A percentile compares a stretch with the other conserved stretches of the same genome.
phyloP scores from a whole-genome alignment of 306 rosid species.

The Nissolia schottii region DNA sequence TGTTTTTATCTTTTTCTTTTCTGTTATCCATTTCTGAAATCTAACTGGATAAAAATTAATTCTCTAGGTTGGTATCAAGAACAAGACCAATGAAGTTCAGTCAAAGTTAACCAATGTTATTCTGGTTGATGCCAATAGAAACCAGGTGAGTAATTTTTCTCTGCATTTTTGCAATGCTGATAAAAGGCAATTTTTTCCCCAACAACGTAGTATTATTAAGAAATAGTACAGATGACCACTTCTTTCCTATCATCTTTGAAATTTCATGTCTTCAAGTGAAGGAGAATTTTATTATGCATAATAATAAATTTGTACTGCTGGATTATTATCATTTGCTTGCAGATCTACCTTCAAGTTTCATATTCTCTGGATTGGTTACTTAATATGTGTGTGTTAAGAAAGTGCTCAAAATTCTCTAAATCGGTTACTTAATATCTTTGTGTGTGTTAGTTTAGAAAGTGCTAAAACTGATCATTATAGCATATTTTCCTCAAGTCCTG shows the following conservation, averaged over 20 bases:
- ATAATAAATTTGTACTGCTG: background rate
- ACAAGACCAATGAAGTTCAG: conserved; percentile 81
- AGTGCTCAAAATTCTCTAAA: too few species aligned
- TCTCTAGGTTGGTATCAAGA: conserved; percentile 77
- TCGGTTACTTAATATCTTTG: too few species aligned
- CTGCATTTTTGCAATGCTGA: conserved; percentile 20
- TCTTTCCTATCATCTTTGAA: background rate
- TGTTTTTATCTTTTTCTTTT: conserved; percentile 8
- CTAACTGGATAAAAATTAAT: conserved; percentile 13
- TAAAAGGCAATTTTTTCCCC: background rate
- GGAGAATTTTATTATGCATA: background rate
- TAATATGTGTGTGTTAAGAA: too few species aligned
- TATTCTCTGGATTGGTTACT: background rate
- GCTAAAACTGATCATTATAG: too few species aligned
- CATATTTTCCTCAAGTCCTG: too few species aligned
- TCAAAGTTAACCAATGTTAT: conserved; percentile 69
- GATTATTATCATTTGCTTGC: background rate
- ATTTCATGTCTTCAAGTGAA: background rate
- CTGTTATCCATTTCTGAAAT: conserved; percentile 5
- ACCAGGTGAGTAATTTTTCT: conserved; percentile 58
- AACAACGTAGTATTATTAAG: background rate
- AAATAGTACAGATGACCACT: too few species aligned
- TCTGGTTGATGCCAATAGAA: conserved; percentile 73
- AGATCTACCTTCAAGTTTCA: background rate
- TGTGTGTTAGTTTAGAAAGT: too few species aligned